Conservation (phyloP, 345 rosid genomes). For the Iberis pinnata region DNA sequence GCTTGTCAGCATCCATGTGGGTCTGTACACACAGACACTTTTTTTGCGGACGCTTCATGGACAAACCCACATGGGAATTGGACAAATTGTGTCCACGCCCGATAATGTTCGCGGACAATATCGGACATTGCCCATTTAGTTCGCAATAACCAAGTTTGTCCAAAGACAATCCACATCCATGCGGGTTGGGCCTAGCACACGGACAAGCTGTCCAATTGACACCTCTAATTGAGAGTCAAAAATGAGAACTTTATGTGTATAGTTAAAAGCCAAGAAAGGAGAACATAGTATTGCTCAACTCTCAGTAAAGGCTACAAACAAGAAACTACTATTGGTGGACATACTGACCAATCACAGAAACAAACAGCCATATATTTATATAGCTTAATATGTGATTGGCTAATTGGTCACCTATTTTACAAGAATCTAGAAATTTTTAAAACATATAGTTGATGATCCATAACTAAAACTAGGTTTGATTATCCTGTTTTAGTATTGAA, state of each 20-base stretch:
- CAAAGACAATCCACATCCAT: too few species aligned
- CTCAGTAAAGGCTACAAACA: constrained; percentile 26
- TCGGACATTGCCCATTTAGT: too few species aligned
- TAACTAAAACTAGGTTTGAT: constrained; percentile 24
- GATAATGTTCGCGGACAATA: too few species aligned
- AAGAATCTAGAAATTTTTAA: neutral
- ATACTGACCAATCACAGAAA: constrained; percentile 44
- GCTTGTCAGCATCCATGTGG: too few species aligned
- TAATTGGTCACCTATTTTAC: constrained; percentile 31
- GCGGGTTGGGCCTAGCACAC: too few species aligned
- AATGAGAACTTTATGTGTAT: neutral
- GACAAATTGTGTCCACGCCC: too few species aligned
- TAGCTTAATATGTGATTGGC: constrained; percentile 34
- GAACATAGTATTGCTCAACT: constrained; percentile 18
- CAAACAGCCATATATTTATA: constrained; percentile 17
- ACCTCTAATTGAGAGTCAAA: neutral
- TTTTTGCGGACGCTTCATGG: too few species aligned
- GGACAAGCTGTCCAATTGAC: too few species aligned
- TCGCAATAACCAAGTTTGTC: too few species aligned
- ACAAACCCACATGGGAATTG: too few species aligned
- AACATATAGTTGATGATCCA: constrained; percentile 33
- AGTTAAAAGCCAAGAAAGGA: constrained; percentile 25
- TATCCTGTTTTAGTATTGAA: constrained; percentile 12
- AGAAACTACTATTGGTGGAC: constrained; percentile 30
- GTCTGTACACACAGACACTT: too few species aligned